phyloP scores from a whole-genome alignment of 2,329 filamentous ascomycete species.

The Phialocephala sp. region DNA sequence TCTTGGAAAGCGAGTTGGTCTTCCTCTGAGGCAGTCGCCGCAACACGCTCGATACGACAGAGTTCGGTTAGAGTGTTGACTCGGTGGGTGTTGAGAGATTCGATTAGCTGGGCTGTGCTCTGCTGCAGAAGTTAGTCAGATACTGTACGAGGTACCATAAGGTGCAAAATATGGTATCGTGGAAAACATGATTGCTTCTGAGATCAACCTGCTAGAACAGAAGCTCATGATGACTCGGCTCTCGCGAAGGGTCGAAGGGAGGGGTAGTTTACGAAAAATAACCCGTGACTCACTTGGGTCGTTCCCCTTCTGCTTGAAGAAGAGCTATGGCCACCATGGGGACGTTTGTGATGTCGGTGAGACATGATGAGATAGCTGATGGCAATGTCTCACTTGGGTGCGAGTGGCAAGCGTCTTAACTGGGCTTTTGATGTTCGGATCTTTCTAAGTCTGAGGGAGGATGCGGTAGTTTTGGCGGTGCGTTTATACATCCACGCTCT shows the following conservation, averaged over 20 bases:
- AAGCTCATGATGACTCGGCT: neutral
- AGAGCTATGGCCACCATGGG: constrained; percentile 31
- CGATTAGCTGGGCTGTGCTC: constrained; percentile 57
- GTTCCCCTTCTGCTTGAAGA: constrained; percentile 30
- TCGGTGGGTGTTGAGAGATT: constrained; percentile 68
- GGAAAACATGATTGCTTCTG: neutral
- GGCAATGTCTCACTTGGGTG: neutral
- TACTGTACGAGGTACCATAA: neutral
- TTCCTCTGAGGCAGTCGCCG: constrained; percentile 61
- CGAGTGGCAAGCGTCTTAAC: neutral
- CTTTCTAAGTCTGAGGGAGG: neutral
- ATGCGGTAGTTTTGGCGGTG: constrained; percentile 14
- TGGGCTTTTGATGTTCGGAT: neutral
- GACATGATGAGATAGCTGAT: constrained; percentile 31
- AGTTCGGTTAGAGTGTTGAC: constrained; percentile 77
- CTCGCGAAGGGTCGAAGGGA: constrained; percentile 12
- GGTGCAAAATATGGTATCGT: neutral
- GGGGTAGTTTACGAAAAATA: constrained; percentile 39
- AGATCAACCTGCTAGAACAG: neutral
- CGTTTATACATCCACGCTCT: neutral
- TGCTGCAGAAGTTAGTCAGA: constrained; percentile 30
- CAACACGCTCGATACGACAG: constrained; percentile 71
- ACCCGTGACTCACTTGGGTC: constrained; percentile 41
- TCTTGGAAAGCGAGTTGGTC: constrained; percentile 64
- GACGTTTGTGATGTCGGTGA: constrained; percentile 28